phyloP scores from a whole-genome alignment of 768 basidiomycete genomes.

The Rhizopogon salebrosus region DNA sequence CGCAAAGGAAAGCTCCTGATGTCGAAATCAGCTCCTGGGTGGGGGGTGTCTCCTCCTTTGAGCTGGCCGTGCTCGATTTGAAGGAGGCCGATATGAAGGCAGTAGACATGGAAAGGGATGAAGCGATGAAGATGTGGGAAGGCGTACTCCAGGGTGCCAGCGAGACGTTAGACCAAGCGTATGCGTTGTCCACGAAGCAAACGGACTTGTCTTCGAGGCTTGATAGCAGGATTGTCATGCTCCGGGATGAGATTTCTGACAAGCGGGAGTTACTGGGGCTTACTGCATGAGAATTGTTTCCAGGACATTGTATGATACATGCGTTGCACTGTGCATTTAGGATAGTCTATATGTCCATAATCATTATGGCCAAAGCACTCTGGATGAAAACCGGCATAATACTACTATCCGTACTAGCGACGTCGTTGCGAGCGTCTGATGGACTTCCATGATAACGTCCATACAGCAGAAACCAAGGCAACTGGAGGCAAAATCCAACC shows the following conservation, averaged over 20 bases:
- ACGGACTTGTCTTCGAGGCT: slow-evolving; percentile 62
- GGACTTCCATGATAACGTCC: slow-evolving; percentile 32
- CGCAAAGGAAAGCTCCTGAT: slow-evolving; percentile 34
- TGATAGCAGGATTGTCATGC: slow-evolving; percentile 65
- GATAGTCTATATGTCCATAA: too few species aligned
- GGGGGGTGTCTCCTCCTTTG: slow-evolving; percentile 59
- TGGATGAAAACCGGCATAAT: background rate
- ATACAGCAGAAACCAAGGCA: slow-evolving; percentile 43
- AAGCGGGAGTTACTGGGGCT: slow-evolving; percentile 48
- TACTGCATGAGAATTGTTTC: background rate
- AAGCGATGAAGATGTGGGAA: slow-evolving; percentile 36
- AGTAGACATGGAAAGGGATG: slow-evolving; percentile 26
- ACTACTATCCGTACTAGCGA: background rate
- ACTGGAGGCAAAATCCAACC: slow-evolving; percentile 57
- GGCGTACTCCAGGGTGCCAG: slow-evolving; percentile 42
- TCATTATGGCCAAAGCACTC: background rate
- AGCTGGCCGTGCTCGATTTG: slow-evolving; percentile 66
- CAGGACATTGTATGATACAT: background rate
- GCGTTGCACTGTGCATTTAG: background rate
- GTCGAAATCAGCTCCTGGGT: slow-evolving; percentile 64
- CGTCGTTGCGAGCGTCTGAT: background rate
- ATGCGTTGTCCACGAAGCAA: slow-evolving; percentile 42
- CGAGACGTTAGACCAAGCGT: slow-evolving; percentile 47
- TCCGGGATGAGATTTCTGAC: slow-evolving; percentile 61
- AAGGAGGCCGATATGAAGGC: slow-evolving; percentile 46